phyloP scores from a whole-genome alignment of 805 yeast species.

The Cyberlindnera misumaiensis region DNA sequence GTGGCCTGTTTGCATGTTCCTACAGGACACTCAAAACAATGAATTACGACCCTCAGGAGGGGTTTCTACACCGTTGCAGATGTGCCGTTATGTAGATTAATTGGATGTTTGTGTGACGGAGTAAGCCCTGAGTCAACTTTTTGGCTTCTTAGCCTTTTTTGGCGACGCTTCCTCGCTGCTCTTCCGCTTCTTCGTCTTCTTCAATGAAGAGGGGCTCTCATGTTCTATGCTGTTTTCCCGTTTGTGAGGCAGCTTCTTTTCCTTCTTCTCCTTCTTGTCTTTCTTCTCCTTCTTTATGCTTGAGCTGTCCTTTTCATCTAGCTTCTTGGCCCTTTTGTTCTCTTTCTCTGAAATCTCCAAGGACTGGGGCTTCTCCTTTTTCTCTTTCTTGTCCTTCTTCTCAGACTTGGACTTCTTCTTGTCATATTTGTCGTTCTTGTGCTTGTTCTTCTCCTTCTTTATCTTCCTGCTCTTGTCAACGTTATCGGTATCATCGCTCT shows the following conservation, averaged over 20 bases:
- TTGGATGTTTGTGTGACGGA: no score
- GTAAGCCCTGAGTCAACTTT: no score
- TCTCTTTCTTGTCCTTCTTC: conserved; percentile 17
- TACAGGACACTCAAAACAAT: no score
- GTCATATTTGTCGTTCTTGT: conserved; percentile 21
- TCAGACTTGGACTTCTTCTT: conserved; percentile 21
- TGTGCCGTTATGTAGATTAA: no score
- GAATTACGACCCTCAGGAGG: no score
- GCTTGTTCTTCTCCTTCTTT: conserved; percentile 10
- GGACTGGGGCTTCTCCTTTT: conserved; percentile 8
- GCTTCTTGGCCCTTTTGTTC: conserved; percentile 13
- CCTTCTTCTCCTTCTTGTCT: conserved; percentile 9
- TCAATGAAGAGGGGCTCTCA: background rate
- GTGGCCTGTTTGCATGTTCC: no score
- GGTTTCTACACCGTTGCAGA: no score
- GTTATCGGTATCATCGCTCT: conserved; percentile 11
- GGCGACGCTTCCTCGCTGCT: no score
- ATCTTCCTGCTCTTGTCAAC: conserved; percentile 18
- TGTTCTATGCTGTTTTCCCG: conserved; percentile 3
- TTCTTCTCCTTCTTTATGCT: conserved; percentile 7
- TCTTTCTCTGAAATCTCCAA: conserved; percentile 18
- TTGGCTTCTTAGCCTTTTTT: no score
- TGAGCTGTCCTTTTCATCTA: conserved; percentile 2
- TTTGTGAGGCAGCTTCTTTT: conserved; percentile 15
- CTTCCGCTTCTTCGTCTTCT: no score